Evolutionary conservation across 2,329 filamentous ascomycete species (phyloP), one percentile per base, ranked within the genome.

Genomic region (Ophiostoma ips): DNA sequence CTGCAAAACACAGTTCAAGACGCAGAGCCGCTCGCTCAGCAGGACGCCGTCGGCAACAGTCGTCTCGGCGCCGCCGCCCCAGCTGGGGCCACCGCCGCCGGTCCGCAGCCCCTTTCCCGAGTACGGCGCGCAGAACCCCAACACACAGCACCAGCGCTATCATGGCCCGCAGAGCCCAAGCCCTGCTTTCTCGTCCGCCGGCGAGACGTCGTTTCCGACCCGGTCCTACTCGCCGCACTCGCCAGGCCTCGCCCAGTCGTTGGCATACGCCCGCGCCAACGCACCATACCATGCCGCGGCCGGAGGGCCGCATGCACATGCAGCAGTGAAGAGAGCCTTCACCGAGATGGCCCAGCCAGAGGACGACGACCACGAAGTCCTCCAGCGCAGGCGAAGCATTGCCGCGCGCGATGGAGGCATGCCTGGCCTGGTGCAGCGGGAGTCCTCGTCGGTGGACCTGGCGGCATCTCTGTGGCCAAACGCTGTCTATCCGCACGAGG

Each of bases 1-100:
- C 4, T 57, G 55, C 28, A 55, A 48, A 4, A 51, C 51, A 3
- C 51, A 51, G 18, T 45, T 51, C 34, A 55, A 52, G 21, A 44
- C 37, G 3, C 35, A 18, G 15, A 46, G 35, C 16, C 41, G 44
- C 10, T 28, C 48, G 2, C 9, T 46, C 13, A 48, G 43, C 44
- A 36, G 53, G 8, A 38, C 48, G 4, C 33, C 15, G 7, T 43
- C 40, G 16, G 15, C 30, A 21, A 15, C 40, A 2, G 21, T 12
- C 2, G 5, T 2, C 15, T 15, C 40, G 5, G 40, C 13, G 24
- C 24, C 40, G 16, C 24, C 15, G 6, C 12, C 24, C 24, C 24
- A 24, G 21, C 38, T 7, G 18, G 11, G 11, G 13, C 38, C 12
- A 30, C 19, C 21, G n/a, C 21, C 21, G 28, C n/a, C n/a, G n/a